Conservation (phyloP, 2,329 filamentous ascomycete species). For the Apiospora pterosperma region DNA sequence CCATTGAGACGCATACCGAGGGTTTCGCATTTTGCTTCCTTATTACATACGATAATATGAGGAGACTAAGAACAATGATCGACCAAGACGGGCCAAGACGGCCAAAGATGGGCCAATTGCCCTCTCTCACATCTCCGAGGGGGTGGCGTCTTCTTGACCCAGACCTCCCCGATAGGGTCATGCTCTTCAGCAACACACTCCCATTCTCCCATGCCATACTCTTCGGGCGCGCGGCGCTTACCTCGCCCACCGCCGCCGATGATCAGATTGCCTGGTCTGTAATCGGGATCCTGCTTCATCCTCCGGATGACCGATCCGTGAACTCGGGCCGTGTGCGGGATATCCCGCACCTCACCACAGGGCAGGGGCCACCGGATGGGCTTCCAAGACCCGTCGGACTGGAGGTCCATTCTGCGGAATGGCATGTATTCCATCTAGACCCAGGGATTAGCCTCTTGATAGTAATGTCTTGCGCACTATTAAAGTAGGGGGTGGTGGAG, state of each 20-base stretch:
- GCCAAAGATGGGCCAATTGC: too few species aligned
- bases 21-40: not conserved
- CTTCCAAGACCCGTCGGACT: constrained; percentile 70
- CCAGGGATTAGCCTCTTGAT: not conserved
- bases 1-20: not conserved
- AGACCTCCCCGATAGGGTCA: constrained; percentile 67
- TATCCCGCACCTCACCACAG: constrained; percentile 72
- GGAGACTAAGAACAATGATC: not conserved
- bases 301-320: constrained; percentile 73
- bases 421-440: constrained; percentile 71
- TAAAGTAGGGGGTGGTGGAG: not conserved
- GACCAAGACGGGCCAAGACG: not conserved
- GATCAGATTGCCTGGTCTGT: constrained; percentile 77
- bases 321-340: constrained; percentile 66
- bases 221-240: constrained; percentile 54
- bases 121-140: not conserved
- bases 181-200: constrained; percentile 60
- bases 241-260: constrained; percentile 75
- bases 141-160: constrained; percentile 25
- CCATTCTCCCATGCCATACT: constrained; percentile 71
- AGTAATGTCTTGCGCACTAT: not conserved
- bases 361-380: constrained; percentile 79
- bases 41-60: not conserved
- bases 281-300: constrained; percentile 60
- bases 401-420: constrained; percentile 77